Base-by-base conservation (phyloP, 495 filamentous ascomycete species). In the Acidiella bohemica region DNA sequence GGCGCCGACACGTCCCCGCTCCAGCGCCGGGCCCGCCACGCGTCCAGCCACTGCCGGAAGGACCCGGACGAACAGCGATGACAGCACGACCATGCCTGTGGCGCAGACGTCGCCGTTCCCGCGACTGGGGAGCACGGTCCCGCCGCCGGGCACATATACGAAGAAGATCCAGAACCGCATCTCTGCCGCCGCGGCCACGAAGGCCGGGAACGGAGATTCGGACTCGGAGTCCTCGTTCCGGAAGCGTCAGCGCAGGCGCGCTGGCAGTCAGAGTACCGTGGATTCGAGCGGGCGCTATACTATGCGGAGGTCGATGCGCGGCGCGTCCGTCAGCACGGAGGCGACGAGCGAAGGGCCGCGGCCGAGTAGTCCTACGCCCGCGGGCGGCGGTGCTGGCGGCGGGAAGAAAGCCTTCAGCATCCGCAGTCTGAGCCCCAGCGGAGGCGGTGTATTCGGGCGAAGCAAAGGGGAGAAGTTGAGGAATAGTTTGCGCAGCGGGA, bases 181-280 rank as follows among this genome's bases (percentile, higher is more conserved):
- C n/a, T n/a, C n/a, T n/a, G n/a, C n/a, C n/a, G n/a, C n/a, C n/a
- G n/a, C n/a, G n/a, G n/a, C n/a, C n/a, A n/a, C n/a, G n/a, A n/a
- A n/a, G n/a, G n/a, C n/a, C 46, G 21, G 16, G 39, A 2, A 24
- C 46, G 34, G 70, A 71, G 74, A 68, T 35, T 77, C 72, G 39
- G 73, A 63, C 37, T 64, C 61, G 6, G 59, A 51, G 10, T 78
- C 73, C 52, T 75, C 72, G 50, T 80, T 79, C 62, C 67, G 68
- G 42, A 51, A 60, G 20, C 56, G 60, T 24, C 51, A 59, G 24
- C 59, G 65, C 23, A n/a, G n/a, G n/a, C n/a, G n/a, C n/a, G n/a
- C n/a, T n/a, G 36, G 55, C 20, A 58, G 63, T 13, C 40, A 42
- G 32, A 51, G 60, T 14, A 39, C 34, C 23, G 41, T 14, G 9